Percentiles rank a stretch among this genome's conserved stretches.
phyloP scores from a whole-genome alignment of 2,329 filamentous ascomycete genomes.

The Hansfordia pulvinata region DNA sequence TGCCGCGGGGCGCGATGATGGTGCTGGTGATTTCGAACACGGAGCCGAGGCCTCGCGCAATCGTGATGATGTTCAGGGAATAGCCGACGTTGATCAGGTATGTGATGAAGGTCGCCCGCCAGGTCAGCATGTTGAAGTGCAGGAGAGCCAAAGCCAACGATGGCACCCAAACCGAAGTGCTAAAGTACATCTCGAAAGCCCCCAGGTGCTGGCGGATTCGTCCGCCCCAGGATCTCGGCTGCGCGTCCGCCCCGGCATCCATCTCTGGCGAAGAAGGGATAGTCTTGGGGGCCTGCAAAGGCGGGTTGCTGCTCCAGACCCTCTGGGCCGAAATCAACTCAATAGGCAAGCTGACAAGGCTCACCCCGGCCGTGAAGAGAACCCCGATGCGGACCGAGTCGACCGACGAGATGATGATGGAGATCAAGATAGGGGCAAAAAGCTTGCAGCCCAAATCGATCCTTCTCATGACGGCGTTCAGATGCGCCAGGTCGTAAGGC shows the following conservation, averaged over 20 bases:
- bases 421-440: constrained; percentile 35
- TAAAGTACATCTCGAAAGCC: constrained; percentile 22
- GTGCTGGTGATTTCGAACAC: constrained; percentile 39
- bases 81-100: constrained; percentile 36
- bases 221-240: constrained; percentile 4
- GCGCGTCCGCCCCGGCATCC: neutral
- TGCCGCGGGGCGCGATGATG: constrained; percentile 32
- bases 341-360: constrained; percentile 23
- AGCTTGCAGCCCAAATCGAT: constrained; percentile 46
- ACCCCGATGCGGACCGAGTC: constrained; percentile 29
- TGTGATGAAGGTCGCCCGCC: constrained; percentile 39
- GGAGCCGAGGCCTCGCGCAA: constrained; percentile 30
- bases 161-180: constrained; percentile 23
- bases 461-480: constrained; percentile 40
- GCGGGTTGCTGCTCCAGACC: constrained; percentile 21
- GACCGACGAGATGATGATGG: constrained; percentile 27
- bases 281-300: constrained; percentile 17
- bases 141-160: constrained; percentile 35
- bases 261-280: constrained; percentile 3
- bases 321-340: constrained; percentile 22
- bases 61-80: constrained; percentile 29
- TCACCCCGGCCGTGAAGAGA: constrained; percentile 28
- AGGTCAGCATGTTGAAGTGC: constrained; percentile 40
- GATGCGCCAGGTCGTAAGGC: constrained; percentile 22
- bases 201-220: constrained; percentile 11